These are phyloP conservation scores for Telfairia occidentalis DNA, from an alignment of 331 rosid genomes.

Conservation along the genomic window DNA sequence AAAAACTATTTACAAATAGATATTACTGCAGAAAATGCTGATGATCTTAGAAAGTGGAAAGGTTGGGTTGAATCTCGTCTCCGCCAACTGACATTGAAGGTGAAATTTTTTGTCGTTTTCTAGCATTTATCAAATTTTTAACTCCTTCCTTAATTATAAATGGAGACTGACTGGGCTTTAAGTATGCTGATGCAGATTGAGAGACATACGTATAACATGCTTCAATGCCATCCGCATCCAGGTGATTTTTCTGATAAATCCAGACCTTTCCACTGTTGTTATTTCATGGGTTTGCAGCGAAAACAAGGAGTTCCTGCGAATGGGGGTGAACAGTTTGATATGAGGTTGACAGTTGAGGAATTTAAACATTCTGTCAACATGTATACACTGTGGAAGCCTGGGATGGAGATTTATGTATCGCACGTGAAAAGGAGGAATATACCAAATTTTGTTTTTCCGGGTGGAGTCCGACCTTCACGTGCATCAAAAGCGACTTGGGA, in stretches of 20 bases:
- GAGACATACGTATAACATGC: conserved; percentile 59
- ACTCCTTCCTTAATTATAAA: conserved; percentile 2
- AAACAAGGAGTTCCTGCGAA: conserved; percentile 65
- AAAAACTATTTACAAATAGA: conserved; percentile 84
- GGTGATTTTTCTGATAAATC: conserved; percentile 76
- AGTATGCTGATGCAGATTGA: conserved; percentile 53
- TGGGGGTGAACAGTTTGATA: conserved; percentile 76
- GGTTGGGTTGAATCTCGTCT: conserved; percentile 99
- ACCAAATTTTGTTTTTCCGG: conserved; percentile 81
- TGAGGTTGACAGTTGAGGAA: conserved; percentile 62
- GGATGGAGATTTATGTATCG: conserved; percentile 64
- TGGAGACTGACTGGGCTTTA: conserved; percentile 2
- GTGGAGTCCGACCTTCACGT: conserved; percentile 55
- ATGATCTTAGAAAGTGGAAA: conserved; percentile 84
- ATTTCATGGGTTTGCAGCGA: conserved; percentile 92
- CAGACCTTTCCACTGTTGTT: conserved; percentile 59
- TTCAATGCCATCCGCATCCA: conserved; percentile 94
- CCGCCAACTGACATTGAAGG: conserved; percentile 85
- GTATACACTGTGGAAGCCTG: conserved; percentile 49
- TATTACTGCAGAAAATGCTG: conserved; percentile 59
- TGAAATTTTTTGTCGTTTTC: conserved; percentile 12
- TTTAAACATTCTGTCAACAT: conserved; percentile 56
- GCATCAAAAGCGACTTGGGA: conserved; percentile 46
- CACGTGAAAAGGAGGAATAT: conserved; percentile 69
- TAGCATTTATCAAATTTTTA: not conserved